Conservation (phyloP, 192 early-diverging fungal species). For the Coemansia erecta region DNA sequence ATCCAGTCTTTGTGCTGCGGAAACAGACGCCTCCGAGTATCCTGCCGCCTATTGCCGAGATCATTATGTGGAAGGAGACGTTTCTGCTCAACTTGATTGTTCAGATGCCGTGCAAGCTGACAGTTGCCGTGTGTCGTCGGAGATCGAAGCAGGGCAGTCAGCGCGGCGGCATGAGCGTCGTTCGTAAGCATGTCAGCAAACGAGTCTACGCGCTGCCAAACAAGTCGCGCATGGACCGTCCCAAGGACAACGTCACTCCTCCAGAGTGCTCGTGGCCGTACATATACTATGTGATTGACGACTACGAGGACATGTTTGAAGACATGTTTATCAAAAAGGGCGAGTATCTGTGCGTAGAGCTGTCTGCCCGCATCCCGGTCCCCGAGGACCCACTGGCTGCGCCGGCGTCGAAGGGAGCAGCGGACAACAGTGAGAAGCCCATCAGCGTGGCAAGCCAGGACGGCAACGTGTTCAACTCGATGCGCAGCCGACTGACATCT, state of each 20-base stretch:
- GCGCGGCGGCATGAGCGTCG: slow-evolving; percentile 68
- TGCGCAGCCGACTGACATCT: slow-evolving; percentile 53
- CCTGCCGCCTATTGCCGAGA: slow-evolving; percentile 65
- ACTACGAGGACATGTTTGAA: slow-evolving; percentile 87
- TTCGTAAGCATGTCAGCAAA: slow-evolving; percentile 66
- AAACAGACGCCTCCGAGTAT: slow-evolving; percentile 60
- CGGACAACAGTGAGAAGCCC: slow-evolving; percentile 36
- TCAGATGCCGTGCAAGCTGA: slow-evolving; percentile 87
- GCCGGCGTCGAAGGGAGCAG: slow-evolving; percentile 16
- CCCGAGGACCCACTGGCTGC: slow-evolving; percentile 34
- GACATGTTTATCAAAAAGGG: slow-evolving; percentile 80
- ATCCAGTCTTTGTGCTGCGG: slow-evolving; percentile 83
- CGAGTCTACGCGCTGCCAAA: slow-evolving; percentile 84
- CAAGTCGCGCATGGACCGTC: slow-evolving; percentile 86
- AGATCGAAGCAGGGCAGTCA: slow-evolving; percentile 53
- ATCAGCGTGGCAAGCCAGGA: slow-evolving; percentile 45
- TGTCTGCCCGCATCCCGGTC: slow-evolving; percentile 73
- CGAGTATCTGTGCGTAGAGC: slow-evolving; percentile 90
- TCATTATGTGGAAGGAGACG: slow-evolving; percentile 88
- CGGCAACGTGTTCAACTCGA: slow-evolving; percentile 37
- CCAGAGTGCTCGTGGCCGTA: slow-evolving; percentile 89
- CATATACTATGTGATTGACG: slow-evolving; percentile 91
- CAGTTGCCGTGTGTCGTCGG: slow-evolving; percentile 81
- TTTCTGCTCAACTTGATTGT: slow-evolving; percentile 90
- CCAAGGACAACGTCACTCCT: slow-evolving; percentile 70